A percentile compares a stretch with the other conserved stretches of the same genome.
Conservation (phyloP, 2,329 filamentous ascomycete genomes). For the Aureobasidium sp. region DNA sequence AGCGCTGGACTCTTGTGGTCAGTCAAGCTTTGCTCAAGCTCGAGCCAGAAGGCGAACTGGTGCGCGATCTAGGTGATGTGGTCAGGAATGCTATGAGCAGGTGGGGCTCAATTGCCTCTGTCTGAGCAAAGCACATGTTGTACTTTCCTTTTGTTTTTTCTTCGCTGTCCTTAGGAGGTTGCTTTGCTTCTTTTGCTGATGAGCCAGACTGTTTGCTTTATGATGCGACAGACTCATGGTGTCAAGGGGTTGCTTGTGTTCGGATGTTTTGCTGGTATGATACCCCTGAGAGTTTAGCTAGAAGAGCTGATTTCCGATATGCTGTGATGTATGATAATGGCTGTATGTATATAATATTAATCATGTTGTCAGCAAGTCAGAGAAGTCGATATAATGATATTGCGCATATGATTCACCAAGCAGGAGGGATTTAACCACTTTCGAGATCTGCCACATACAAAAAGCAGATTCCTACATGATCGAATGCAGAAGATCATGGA, state of each 20-base stretch:
- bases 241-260: background rate
- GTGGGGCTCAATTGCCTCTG: background rate
- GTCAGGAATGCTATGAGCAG: conserved; percentile 3
- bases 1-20: conserved; percentile 13
- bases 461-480: too few species aligned
- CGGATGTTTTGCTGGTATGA: background rate
- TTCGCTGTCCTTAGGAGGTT: background rate
- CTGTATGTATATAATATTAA: background rate
- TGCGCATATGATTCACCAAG: background rate
- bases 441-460: background rate
- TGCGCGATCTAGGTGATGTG: conserved; percentile 16
- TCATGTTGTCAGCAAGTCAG: background rate
- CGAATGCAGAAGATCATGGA: too few species aligned
- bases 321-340: background rate
- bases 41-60: conserved; percentile 18
- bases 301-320: background rate
- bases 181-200: background rate
- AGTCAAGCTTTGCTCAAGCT: conserved; percentile 15
- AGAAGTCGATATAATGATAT: background rate
- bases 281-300: background rate
- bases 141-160: background rate
- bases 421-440: background rate
- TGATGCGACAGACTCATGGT: background rate
- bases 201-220: background rate
- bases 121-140: background rate